Base-by-base conservation (phyloP, 2,329 filamentous ascomycete genomes). In the Clonostachys rosea region DNA sequence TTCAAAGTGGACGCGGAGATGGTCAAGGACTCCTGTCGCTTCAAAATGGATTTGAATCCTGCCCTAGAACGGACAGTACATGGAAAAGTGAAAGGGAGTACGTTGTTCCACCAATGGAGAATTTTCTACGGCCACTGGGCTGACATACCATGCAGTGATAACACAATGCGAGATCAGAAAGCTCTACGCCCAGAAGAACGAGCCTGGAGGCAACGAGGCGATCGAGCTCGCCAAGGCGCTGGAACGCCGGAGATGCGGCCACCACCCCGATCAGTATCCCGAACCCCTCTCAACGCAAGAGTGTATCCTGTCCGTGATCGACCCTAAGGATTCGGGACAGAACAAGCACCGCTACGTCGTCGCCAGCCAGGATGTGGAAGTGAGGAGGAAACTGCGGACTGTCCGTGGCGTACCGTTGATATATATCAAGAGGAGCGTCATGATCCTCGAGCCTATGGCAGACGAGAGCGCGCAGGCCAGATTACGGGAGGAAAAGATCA, bases 11-110 rank as follows among this genome's bases (percentile, higher is more conserved):
- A 96, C 62, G 88, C 89, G 49, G 83, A 91, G 54, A 89, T 97
- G 57, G 79, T 97, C 45, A 78, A 81, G 59, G 89, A 95, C 63
- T 84, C 91, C 18, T 82, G 86, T 54, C 81, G 82, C 44, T 94
- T 88, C 73, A 94, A 92, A 60, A 96, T 96, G 87, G 87, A 95
- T 52, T 74, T 96, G n/a, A 73, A 87, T 44, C 78, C 79, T 36
- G 82, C 86, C 18, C 72, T 96, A 33, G 82, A 91, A 61, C 79
- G 87, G 49, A 94, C 90, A n/a, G 74, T 96, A 5, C 89, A 95
- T 61, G 91, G 89, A 51, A 81, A 89, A 64, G 84, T 91, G 56
- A 95, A 94, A 69, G 86, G 89, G 43, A 86, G 83, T 89, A 73
- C 47, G 81, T 73, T 7, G 41, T 54, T 47, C 24, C 20, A 43